phyloP scores from a whole-genome alignment of 2,329 filamentous ascomycete genomes.

The Fusarium acutatum region DNA sequence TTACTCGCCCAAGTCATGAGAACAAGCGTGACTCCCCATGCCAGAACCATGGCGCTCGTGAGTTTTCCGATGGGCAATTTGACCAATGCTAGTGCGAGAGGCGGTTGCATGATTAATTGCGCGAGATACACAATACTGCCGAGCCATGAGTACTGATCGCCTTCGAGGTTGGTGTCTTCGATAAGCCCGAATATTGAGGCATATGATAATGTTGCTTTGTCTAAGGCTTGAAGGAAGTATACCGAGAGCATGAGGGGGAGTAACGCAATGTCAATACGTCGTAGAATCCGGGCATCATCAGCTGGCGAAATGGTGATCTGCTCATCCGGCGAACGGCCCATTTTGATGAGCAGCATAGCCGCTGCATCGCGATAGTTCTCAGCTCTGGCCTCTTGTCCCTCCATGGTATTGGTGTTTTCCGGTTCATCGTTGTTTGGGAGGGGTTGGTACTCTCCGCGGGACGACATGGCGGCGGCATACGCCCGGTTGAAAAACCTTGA shows the following conservation, averaged over 20 bases:
- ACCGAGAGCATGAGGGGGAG: conserved; percentile 62
- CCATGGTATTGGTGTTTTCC: conserved; percentile 6
- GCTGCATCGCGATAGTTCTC: conserved; percentile 51
- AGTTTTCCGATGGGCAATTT: conserved; percentile 70
- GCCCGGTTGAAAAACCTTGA: conserved; percentile 22
- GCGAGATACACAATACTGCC: conserved; percentile 69
- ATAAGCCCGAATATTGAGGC: conserved; percentile 71
- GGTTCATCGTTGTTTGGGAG: conserved; percentile 34
- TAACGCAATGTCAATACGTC: conserved; percentile 52
- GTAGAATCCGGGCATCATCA: conserved; percentile 48
- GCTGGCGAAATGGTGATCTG: conserved; percentile 44
- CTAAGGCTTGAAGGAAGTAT: conserved; percentile 70
- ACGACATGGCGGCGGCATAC: not conserved
- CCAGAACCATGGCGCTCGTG: conserved; percentile 63
- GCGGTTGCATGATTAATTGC: conserved; percentile 65
- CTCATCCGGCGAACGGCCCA: conserved; percentile 48
- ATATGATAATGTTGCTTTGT: conserved; percentile 70
- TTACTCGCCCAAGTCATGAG: conserved; percentile 61
- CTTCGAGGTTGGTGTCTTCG: conserved; percentile 63
- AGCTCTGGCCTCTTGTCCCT: not conserved
- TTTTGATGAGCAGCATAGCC: conserved; percentile 54
- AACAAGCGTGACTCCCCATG: conserved; percentile 62
- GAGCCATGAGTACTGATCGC: conserved; percentile 68
- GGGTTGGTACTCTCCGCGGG: conserved; percentile 34
- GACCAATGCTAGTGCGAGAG: conserved; percentile 65